Evolutionary conservation across 225 moss, liverwort and hornwort genomes (phyloP).

Genomic region (Physcomitrellopsis africana): DNA sequence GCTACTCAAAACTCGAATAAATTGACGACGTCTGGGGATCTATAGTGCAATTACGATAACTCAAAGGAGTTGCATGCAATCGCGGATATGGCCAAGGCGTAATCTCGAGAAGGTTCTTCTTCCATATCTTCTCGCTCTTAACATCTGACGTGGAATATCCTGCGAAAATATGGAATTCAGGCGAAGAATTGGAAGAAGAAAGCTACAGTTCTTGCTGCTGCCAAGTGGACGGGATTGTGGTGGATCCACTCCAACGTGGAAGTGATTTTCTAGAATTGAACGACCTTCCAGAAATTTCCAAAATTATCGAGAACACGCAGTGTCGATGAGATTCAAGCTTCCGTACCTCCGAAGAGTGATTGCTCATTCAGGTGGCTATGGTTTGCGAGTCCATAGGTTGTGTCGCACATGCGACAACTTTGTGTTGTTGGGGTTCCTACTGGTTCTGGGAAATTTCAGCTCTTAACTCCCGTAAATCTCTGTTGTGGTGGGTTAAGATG

Average conservation of each 20-base stretch:
- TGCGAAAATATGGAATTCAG: not conserved
- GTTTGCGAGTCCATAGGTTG: too few relatives aligned
- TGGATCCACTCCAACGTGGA: not conserved
- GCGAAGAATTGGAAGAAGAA: not conserved
- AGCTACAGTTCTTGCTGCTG: constrained; percentile 16
- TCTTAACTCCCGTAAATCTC: too few relatives aligned
- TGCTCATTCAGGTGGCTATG: too few relatives aligned
- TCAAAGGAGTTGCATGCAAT: not conserved
- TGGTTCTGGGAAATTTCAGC: too few relatives aligned
- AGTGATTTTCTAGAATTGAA: too few relatives aligned
- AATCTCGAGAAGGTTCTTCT: constrained; percentile 35
- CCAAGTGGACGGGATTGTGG: constrained; percentile 39
- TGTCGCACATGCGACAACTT: too few relatives aligned
- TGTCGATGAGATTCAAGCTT: too few relatives aligned
- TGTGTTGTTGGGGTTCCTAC: too few relatives aligned
- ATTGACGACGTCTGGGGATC: not conserved
- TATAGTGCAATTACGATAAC: not conserved
- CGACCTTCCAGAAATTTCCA: too few relatives aligned
- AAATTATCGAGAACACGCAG: too few relatives aligned
- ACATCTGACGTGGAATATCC: constrained; percentile 30
- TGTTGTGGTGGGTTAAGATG: too few relatives aligned
- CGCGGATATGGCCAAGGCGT: not conserved
- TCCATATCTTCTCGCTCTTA: fast-evolving
- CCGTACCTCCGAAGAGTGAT: too few relatives aligned
- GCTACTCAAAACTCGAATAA: not conserved